Percentiles rank a stretch among this genome's conserved stretches.
Evolutionary conservation across 495 filamentous ascomycete genomes (phyloP).

Genomic region (Xylaria telfairii): DNA sequence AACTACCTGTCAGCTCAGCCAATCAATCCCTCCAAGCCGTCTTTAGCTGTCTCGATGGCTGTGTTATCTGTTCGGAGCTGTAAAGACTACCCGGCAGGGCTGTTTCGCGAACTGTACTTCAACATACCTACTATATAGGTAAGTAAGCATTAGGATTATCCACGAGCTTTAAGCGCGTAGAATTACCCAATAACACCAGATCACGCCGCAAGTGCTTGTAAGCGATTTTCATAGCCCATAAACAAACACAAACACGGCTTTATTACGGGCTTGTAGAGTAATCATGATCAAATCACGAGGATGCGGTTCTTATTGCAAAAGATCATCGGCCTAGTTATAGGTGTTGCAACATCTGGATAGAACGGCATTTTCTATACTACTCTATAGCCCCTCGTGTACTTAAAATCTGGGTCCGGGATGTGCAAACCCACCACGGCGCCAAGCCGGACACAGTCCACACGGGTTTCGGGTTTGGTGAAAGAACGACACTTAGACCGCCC

Average conservation of each 20-base stretch:
- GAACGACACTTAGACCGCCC: not conserved
- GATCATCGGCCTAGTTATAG: not conserved
- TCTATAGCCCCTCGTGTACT: not conserved
- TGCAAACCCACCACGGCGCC: slow-evolving; percentile 2
- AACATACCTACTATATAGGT: not conserved
- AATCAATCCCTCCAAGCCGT: not conserved
- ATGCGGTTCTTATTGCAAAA: not conserved
- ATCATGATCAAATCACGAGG: not conserved
- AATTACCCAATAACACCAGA: not conserved
- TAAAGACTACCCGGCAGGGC: not conserved
- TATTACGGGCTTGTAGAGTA: not conserved
- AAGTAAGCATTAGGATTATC: not conserved
- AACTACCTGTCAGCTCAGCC: slow-evolving; percentile 18
- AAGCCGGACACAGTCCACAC: not conserved
- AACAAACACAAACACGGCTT: not conserved
- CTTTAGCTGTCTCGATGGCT: not conserved
- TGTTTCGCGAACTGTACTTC: not conserved
- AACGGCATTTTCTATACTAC: not conserved
- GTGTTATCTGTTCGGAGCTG: not conserved
- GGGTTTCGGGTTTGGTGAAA: not conserved
- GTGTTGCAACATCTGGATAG: not conserved
- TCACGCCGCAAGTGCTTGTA: too few species aligned
- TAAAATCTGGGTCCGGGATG: not conserved
- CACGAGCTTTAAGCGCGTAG: not conserved
- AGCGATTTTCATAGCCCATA: not conserved